Percentiles rank a stretch among this genome's conserved stretches.
Evolutionary conservation across 768 basidiomycete genomes (phyloP).

Genomic region (Candolleomyces eurysporus): DNA sequence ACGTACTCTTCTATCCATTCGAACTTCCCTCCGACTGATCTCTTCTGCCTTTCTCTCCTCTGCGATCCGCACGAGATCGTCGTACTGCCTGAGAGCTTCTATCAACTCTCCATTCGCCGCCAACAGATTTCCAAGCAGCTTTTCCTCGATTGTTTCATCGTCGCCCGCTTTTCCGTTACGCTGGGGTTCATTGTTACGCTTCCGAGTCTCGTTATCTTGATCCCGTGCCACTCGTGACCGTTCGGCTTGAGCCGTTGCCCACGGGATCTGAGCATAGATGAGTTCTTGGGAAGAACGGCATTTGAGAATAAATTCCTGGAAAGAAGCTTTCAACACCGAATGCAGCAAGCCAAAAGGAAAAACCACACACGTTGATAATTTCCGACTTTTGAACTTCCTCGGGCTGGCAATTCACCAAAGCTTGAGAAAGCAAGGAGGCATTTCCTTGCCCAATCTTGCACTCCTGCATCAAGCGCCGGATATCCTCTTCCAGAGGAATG

Average conservation of each 20-base stretch:
- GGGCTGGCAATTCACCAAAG: slow-evolving; percentile 65
- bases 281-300: slow-evolving; percentile 83
- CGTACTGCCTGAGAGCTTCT: slow-evolving; percentile 68
- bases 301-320: slow-evolving; percentile 84
- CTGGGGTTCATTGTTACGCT: neutral
- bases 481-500: slow-evolving; percentile 81
- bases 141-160: slow-evolving; percentile 68
- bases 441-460: slow-evolving; percentile 84
- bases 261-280: slow-evolving; percentile 83
- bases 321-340: slow-evolving; percentile 3
- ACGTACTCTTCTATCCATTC: slow-evolving; percentile 66
- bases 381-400: slow-evolving; percentile 64
- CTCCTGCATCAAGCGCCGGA: slow-evolving; percentile 78
- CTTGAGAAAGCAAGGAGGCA: slow-evolving; percentile 69
- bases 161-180: slow-evolving; percentile 12
- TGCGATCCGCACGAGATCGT: slow-evolving; percentile 72
- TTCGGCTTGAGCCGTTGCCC: slow-evolving; percentile 84
- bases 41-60: slow-evolving; percentile 64
- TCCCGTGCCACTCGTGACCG: slow-evolving; percentile 49
- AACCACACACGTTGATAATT: slow-evolving; percentile 60
- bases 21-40: slow-evolving; percentile 64
- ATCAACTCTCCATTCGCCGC: slow-evolving; percentile 71
- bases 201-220: slow-evolving; percentile 20
- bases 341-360: neutral
- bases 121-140: slow-evolving; percentile 69